phyloP scores from a whole-genome alignment of 371 early-diverging fungal genomes.

The Mucor plumbeus region DNA sequence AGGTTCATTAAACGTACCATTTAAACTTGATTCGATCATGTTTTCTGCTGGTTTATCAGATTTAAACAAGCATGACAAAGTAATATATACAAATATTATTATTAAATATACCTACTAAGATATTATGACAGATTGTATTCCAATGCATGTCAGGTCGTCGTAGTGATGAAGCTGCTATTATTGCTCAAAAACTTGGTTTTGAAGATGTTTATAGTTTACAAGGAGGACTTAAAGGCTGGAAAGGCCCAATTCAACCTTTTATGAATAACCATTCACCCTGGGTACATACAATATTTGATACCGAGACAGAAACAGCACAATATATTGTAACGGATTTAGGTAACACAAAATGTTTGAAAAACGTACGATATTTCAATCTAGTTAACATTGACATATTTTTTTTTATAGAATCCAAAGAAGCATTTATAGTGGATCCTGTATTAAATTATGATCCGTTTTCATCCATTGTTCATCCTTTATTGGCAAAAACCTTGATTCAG shows the following conservation, averaged over 20 bases:
- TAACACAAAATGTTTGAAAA: constrained; percentile 20
- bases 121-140: constrained; percentile 33
- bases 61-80: constrained; percentile 31
- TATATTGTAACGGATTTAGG: constrained; percentile 53
- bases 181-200: constrained; percentile 39
- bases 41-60: constrained; percentile 31
- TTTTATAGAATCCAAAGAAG: constrained; percentile 42
- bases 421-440: constrained; percentile 51
- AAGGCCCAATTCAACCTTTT: constrained; percentile 39
- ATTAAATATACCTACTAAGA: not conserved
- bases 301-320: constrained; percentile 51
- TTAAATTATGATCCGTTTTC: constrained; percentile 50
- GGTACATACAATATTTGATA: constrained; percentile 49
- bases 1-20: constrained; percentile 32
- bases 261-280: constrained; percentile 54
- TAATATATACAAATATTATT: constrained; percentile 1
- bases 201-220: constrained; percentile 38
- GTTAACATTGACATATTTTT: not conserved
- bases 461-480: constrained; percentile 29
- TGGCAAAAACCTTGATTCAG: constrained; percentile 36
- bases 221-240: constrained; percentile 46
- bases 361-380: not conserved
- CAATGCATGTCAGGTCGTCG: constrained; percentile 53
- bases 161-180: constrained; percentile 36
- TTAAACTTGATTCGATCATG: constrained; percentile 15